phyloP scores from a whole-genome alignment of 2,329 filamentous ascomycete genomes.

The Allantophomopsis lycopodina region DNA sequence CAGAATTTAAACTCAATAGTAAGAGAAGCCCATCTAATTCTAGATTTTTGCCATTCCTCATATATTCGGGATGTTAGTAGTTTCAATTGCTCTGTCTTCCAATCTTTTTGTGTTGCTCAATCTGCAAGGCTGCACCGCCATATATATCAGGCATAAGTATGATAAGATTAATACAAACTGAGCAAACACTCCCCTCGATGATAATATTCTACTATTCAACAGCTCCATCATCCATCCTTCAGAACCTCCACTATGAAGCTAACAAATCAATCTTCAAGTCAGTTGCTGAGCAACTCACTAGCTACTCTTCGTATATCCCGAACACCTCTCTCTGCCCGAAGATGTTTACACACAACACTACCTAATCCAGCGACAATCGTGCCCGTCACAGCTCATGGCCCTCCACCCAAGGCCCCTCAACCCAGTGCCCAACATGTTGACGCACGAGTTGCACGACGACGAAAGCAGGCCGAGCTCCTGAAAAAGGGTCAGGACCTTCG shows the following conservation, averaged over 20 bases:
- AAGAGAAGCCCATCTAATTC: no score
- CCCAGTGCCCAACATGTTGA: constrained; percentile 23
- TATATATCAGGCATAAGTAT: no score
- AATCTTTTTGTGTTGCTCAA: no score
- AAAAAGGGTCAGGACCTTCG: constrained; percentile 35
- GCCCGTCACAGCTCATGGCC: constrained; percentile 41
- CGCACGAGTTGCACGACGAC: constrained; percentile 32
- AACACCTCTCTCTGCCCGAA: constrained; percentile 3
- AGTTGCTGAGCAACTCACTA: constrained; percentile 4
- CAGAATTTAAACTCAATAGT: no score
- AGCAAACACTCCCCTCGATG: no score
- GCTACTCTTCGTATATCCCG: constrained; percentile 1
- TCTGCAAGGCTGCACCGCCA: no score
- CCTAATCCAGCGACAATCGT: constrained; percentile 13
- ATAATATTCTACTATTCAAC: no score
- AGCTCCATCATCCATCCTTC: not conserved
- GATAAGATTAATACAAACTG: no score
- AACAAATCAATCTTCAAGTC: constrained; percentile 10
- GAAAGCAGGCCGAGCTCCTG: constrained; percentile 39
- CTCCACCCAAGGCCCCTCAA: constrained; percentile 40
- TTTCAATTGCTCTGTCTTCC: no score
- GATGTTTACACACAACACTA: constrained; percentile 13
- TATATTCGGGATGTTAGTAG: no score
- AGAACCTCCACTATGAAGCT: constrained; percentile 12
- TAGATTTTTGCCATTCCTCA: no score